Evolutionary conservation across 306 rosid genomes (phyloP).

Genomic region (Casuarina cunninghamiana): DNA sequence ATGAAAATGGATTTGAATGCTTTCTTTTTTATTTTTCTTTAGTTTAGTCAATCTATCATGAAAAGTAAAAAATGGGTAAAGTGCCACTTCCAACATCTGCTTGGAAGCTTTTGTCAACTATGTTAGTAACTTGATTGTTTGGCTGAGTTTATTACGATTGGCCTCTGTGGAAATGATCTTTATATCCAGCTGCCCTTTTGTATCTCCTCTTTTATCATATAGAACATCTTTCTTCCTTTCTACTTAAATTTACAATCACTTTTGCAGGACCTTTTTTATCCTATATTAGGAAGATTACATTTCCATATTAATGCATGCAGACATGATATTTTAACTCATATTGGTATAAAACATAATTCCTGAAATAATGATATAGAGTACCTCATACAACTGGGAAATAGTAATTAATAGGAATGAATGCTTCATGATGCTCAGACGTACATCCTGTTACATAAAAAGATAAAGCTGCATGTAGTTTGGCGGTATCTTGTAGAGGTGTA

Average conservation of each 20-base stretch:
- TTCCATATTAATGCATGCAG: not conserved
- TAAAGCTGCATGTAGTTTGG: not conserved
- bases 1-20: too few species aligned
- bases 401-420: not conserved
- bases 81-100: not conserved
- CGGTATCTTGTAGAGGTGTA: not conserved
- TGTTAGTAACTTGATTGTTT: not conserved
- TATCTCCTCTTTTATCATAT: not conserved
- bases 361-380: not conserved
- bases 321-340: not conserved
- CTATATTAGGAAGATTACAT: not conserved
- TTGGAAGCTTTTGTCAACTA: conserved; percentile 8
- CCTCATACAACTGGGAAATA: not conserved
- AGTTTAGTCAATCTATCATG: too few species aligned
- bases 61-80: too few species aligned
- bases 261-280: not conserved
- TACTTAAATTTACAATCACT: not conserved
- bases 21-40: too few species aligned
- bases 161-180: not conserved
- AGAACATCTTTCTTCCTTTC: not conserved
- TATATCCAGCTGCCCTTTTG: not conserved
- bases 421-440: not conserved
- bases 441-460: not conserved
- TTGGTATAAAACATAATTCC: not conserved
- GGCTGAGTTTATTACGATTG: not conserved